Percentiles rank a stretch among this genome's conserved stretches.
Evolutionary conservation across 495 filamentous ascomycete species (phyloP).

Genomic region (Aspergillus biplanus): DNA sequence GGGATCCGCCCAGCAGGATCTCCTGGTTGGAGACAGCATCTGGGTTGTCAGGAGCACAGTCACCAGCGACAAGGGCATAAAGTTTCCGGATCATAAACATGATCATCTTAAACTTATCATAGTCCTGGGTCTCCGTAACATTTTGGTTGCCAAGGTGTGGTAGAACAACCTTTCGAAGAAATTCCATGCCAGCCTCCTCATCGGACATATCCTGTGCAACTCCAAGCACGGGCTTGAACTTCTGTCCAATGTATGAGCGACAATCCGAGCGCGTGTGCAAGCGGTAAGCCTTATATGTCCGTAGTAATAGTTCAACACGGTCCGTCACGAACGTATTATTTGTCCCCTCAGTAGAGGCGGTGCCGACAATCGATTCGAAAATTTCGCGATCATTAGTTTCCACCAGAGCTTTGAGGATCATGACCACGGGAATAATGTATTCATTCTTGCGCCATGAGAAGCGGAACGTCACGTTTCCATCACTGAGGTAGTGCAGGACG

Average conservation of each 20-base stretch:
- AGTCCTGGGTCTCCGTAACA: conserved; percentile 78
- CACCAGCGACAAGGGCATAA: conserved; percentile 87
- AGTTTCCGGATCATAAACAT: conserved; percentile 96
- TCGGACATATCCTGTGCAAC: conserved; percentile 79
- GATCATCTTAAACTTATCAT: conserved; percentile 92
- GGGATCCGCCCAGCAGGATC: conserved; percentile 85
- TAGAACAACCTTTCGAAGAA: conserved; percentile 84
- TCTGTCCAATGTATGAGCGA: conserved; percentile 80
- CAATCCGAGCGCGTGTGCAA: conserved; percentile 79
- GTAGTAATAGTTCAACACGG: conserved; percentile 85
- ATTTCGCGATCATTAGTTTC: conserved; percentile 97
- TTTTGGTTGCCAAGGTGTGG: conserved; percentile 84
- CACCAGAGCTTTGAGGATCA: conserved; percentile 92
- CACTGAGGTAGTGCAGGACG: conserved; percentile 90
- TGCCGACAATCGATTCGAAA: conserved; percentile 84
- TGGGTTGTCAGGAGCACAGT: conserved; percentile 91
- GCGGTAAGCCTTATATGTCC: conserved; percentile 89
- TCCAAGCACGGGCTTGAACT: conserved; percentile 83
- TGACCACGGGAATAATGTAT: conserved; percentile 90
- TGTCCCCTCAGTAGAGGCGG: conserved; percentile 69
- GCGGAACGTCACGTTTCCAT: conserved; percentile 94
- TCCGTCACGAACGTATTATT: conserved; percentile 93
- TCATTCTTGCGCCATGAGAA: conserved; percentile 99
- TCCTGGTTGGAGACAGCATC: conserved; percentile 96
- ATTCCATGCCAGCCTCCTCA: conserved; percentile 86